These are phyloP conservation scores for Sugiyamaella americana DNA, from an alignment of 805 yeast genomes.

Conservation along the genomic window DNA sequence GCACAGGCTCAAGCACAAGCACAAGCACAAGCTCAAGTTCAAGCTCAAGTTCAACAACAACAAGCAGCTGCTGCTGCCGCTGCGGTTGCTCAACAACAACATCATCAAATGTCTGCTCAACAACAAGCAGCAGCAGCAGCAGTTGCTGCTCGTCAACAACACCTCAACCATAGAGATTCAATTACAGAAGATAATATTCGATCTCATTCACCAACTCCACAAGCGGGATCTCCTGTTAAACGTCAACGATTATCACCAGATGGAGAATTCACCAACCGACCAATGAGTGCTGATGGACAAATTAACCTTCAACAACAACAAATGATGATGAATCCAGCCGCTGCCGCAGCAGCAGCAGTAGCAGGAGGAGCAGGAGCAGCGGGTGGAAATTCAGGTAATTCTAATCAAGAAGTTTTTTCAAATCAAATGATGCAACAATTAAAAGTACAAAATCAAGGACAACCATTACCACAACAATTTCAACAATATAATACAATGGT, in stretches of 20 bases:
- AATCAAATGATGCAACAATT: conserved; percentile 29
- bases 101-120: conserved; percentile 11
- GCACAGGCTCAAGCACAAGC: conserved; percentile 6
- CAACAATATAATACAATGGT: conserved; percentile 21
- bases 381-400: conserved; percentile 18
- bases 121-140: conserved; percentile 4
- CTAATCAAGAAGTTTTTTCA: conserved; percentile 21
- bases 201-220: conserved; percentile 27
- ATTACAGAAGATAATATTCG: conserved; percentile 12
- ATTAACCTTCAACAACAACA: conserved; percentile 23
- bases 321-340: conserved; percentile 11
- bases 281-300: conserved; percentile 15
- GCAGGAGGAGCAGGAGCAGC: neutral
- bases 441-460: conserved; percentile 14
- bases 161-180: conserved; percentile 15
- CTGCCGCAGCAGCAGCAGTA: conserved; percentile 27
- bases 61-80: conserved; percentile 3
- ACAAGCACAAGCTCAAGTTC: conserved; percentile 4
- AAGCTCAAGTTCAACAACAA: neutral
- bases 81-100: conserved; percentile 14
- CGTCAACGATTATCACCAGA: conserved; percentile 34
- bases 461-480: conserved; percentile 21
- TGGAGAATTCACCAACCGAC: conserved; percentile 21
- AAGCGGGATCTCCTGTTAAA: conserved; percentile 29
- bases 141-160: conserved; percentile 12